Evolutionary conservation across 202 grass and related monocot species (phyloP).

Genomic region (Dendrocalamus latiflorus): DNA sequence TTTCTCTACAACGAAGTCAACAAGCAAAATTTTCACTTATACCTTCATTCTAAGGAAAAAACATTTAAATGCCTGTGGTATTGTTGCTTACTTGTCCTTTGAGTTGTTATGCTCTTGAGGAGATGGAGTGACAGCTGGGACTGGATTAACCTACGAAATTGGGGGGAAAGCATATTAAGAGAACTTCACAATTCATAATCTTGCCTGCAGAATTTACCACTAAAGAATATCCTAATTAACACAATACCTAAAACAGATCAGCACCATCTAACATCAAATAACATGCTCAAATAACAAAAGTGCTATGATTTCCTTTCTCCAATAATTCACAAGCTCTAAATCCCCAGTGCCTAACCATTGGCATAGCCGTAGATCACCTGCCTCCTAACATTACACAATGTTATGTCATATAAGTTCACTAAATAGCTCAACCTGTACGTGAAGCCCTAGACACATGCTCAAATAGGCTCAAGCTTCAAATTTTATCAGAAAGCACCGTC

Average conservation of each 20-base stretch:
- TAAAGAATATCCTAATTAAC: background rate
- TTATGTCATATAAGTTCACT: background rate
- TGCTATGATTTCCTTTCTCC: too few species aligned
- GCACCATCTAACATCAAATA: background rate
- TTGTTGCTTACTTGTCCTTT: slow-evolving; percentile 56
- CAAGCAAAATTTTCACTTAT: background rate
- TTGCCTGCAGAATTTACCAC: background rate
- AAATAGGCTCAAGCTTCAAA: background rate
- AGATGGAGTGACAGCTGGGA: slow-evolving; percentile 33
- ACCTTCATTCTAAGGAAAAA: background rate
- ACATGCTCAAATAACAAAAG: background rate
- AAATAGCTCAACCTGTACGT: background rate
- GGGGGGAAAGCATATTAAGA: background rate
- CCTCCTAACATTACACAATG: too few species aligned
- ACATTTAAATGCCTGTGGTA: background rate
- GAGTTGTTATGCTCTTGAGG: slow-evolving; percentile 40
- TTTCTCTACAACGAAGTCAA: slow-evolving; percentile 50
- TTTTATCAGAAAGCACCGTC: background rate
- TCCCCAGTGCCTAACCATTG: too few species aligned
- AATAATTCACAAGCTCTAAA: too few species aligned
- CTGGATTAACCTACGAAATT: slow-evolving; percentile 36
- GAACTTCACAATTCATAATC: background rate
- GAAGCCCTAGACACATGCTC: background rate
- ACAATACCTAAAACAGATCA: background rate
- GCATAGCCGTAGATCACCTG: too few species aligned